Conservation (phyloP, 768 basidiomycete species). For the Termitomyces sp. region DNA sequence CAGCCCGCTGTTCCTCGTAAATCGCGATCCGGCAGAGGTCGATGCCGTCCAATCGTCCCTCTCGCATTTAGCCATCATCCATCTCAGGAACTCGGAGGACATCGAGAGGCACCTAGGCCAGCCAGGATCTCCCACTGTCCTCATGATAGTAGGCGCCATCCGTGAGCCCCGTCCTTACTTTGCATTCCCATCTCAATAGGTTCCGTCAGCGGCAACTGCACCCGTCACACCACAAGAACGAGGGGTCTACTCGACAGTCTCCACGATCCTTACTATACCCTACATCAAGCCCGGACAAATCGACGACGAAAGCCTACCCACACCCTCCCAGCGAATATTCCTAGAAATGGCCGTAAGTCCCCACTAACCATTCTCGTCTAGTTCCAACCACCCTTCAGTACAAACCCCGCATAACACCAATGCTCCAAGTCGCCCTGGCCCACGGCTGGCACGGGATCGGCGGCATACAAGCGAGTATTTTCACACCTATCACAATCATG, state of each 20-base stretch:
- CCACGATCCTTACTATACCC: conserved; percentile 24
- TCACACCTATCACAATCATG: too few relatives aligned
- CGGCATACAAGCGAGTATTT: conserved; percentile 21
- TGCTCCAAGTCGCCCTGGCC: conserved; percentile 26
- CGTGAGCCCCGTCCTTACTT: conserved; percentile 15
- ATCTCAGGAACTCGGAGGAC: conserved; percentile 23
- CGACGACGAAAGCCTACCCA: conserved; percentile 16
- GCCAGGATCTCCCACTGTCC: conserved; percentile 15
- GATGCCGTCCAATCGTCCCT: conserved; percentile 20
- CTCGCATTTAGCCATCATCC: conserved; percentile 22
- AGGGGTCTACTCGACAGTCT: conserved; percentile 26
- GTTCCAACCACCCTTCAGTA: conserved; percentile 13
- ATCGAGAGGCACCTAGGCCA: conserved; percentile 23
- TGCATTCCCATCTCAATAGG: too few relatives aligned
- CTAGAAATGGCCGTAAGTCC: conserved; percentile 26
- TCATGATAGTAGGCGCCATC: conserved; percentile 31
- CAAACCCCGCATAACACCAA: conserved; percentile 25
- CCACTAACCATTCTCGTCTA: not conserved
- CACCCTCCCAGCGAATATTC: conserved; percentile 24
- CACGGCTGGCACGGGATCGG: conserved; percentile 29
- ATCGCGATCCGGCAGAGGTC: conserved; percentile 27
- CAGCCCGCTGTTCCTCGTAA: conserved; percentile 37
- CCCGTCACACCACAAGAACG: conserved; percentile 24
- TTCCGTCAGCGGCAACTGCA: conserved; percentile 16
- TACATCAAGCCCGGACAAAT: conserved; percentile 15